Evolutionary conservation across 108 stramenopile genomes (phyloP), one percentile per base, ranked within the genome.

Genomic region (Seminavis robusta): DNA sequence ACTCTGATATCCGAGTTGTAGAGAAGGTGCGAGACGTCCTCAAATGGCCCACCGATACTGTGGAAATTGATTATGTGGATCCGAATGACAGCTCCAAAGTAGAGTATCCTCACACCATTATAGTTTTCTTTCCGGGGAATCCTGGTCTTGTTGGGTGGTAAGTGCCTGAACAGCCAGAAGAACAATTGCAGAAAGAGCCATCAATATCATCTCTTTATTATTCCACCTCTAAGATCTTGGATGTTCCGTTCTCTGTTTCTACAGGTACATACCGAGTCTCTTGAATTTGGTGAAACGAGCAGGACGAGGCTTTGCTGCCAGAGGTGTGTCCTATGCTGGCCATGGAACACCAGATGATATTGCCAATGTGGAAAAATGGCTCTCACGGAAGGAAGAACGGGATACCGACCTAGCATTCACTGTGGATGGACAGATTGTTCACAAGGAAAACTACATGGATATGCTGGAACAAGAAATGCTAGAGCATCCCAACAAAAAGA

Each of bases 71-170:
- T 58, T 36, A 37, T 47, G 10, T 21, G 10, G 43, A 10, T n/a
- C 15, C 28, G 21, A 29, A 52, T 30, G 9, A 17, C 37, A 11
- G 42, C n/a, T 29, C n/a, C 45, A 20, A 48, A 19, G 34, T 23
- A 16, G 30, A 36, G 36, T n/a, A 5, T 21, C 72, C 79, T 0
- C 77, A 92, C 44, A 84, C 83, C 9, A 45, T 84, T 1, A 16
- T 92, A 10, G 19, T 92, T 0, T 88, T 86, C 53, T 47, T 92
- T 50, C 90, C 90, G 23, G 90, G 90, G 9, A 92, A 92, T 69
- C 90, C 90, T 38, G 90, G 90, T 20, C 70, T 73, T 9, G 51
- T 76, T 23, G 73, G 72, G 26, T 92, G 84, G 84, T 92, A 92
- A 52, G 39, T 55, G 10, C 59, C 60, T n/a, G n/a, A n/a, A n/a